A percentile compares a stretch with the other conserved stretches of the same genome.
These are phyloP conservation scores for Scheffersomyces spartinae DNA, from an alignment of 805 yeast genomes.

Conservation along the genomic window DNA sequence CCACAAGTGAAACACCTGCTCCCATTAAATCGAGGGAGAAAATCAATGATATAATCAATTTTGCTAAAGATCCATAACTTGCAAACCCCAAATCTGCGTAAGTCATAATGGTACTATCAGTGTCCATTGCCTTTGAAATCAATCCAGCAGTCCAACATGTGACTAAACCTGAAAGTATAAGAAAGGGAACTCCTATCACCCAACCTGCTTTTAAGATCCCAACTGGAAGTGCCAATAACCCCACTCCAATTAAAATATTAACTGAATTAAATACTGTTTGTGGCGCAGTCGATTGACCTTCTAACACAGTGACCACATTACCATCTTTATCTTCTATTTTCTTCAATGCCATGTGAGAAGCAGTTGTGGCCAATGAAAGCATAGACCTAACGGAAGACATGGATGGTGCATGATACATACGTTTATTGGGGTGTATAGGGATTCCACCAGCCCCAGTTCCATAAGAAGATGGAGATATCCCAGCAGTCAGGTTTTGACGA, in stretches of 20 bases:
- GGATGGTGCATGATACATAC: slow-evolving; percentile 25
- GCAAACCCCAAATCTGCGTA: slow-evolving; percentile 84
- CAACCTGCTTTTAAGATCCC: slow-evolving; percentile 57
- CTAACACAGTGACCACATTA: slow-evolving; percentile 54
- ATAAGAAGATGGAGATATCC: slow-evolving; percentile 5
- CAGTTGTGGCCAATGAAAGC: slow-evolving; percentile 22
- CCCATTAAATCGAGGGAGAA: slow-evolving; percentile 74
- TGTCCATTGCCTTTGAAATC: slow-evolving; percentile 64
- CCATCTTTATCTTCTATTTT: slow-evolving; percentile 66
- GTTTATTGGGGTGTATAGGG: slow-evolving; percentile 17
- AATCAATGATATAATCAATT: slow-evolving; percentile 58
- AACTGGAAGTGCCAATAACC: slow-evolving; percentile 53
- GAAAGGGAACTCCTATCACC: slow-evolving; percentile 49
- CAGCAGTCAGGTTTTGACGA: slow-evolving; percentile 14
- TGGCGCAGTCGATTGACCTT: slow-evolving; percentile 72
- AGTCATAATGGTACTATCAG: slow-evolving; percentile 70
- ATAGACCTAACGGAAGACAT: slow-evolving; percentile 32
- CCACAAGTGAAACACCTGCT: slow-evolving; percentile 70
- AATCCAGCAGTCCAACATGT: slow-evolving; percentile 73
- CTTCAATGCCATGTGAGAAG: slow-evolving; percentile 43
- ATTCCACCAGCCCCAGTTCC: slow-evolving; percentile 3
- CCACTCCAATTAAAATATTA: slow-evolving; percentile 59
- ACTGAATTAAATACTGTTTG: slow-evolving; percentile 60
- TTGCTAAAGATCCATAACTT: slow-evolving; percentile 70
- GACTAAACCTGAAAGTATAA: slow-evolving; percentile 48